Percentiles rank a stretch among this genome's conserved stretches.
Evolutionary conservation across 768 basidiomycete species (phyloP).

Genomic region (Leccinellum albellum): DNA sequence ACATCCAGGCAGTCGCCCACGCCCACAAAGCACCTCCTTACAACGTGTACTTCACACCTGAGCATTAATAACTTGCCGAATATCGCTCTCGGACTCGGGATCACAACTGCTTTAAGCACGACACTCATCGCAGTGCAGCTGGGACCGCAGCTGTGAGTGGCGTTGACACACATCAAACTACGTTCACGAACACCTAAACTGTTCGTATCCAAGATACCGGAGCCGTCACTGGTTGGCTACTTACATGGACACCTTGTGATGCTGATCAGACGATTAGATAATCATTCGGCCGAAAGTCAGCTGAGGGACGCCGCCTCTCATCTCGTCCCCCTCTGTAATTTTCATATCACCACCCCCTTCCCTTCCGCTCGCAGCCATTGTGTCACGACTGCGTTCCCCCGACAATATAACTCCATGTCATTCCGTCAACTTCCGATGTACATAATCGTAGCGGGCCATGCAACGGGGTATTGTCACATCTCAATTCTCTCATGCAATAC

Average conservation of each 20-base stretch:
- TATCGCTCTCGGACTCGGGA: not conserved
- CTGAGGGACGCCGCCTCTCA: not conserved
- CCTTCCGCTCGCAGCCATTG: not conserved
- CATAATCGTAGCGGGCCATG: not conserved
- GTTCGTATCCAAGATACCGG: constrained; percentile 13
- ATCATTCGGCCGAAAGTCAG: constrained; percentile 11
- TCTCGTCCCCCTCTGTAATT: too few relatives aligned
- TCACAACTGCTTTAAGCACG: too few relatives aligned
- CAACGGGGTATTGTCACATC: not conserved
- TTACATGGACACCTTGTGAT: not conserved
- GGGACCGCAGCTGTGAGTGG: not conserved
- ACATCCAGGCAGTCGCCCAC: not conserved
- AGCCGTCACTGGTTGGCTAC: not conserved
- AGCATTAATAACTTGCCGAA: too few relatives aligned
- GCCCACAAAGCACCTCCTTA: not conserved
- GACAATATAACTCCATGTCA: not conserved
- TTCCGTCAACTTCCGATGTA: not conserved
- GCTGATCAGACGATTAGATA: constrained; percentile 1
- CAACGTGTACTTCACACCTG: not conserved
- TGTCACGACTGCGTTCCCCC: not conserved
- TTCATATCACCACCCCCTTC: not conserved
- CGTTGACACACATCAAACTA: not conserved
- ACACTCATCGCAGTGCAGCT: not conserved
- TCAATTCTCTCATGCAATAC: not conserved
- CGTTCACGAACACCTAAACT: not conserved